These are phyloP conservation scores for Kurtzmaniella natalensis DNA, from an alignment of 1,139 yeast genomes.

Conservation along the genomic window DNA sequence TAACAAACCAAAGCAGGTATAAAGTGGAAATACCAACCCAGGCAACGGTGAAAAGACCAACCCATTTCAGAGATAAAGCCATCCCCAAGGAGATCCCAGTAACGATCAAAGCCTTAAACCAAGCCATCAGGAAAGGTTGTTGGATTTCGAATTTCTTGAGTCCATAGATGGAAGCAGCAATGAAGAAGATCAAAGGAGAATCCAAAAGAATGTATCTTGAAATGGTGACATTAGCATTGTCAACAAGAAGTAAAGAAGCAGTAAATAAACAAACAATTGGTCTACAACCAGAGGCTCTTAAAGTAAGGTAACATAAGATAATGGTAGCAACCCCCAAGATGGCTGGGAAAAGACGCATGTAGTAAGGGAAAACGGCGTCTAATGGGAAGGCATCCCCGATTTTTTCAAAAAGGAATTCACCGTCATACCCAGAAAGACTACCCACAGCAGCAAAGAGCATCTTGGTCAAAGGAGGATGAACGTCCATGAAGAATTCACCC, in stretches of 20 bases:
- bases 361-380: slow-evolving; percentile 56
- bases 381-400: slow-evolving; percentile 66
- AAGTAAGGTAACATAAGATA: slow-evolving; percentile 69
- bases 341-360: slow-evolving; percentile 87
- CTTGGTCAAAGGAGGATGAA: slow-evolving; percentile 91
- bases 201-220: slow-evolving; percentile 88
- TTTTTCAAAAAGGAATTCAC: slow-evolving; percentile 65
- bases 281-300: slow-evolving; percentile 83
- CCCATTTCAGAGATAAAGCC: slow-evolving; percentile 92
- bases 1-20: slow-evolving; percentile 77
- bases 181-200: slow-evolving; percentile 85
- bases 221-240: slow-evolving; percentile 83
- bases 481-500: slow-evolving; percentile 82
- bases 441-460: slow-evolving; percentile 81
- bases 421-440: slow-evolving; percentile 68
- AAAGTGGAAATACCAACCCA: slow-evolving; percentile 83
- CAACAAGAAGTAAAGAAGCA: slow-evolving; percentile 65
- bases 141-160: slow-evolving; percentile 79
- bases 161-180: slow-evolving; percentile 79
- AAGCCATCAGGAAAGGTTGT: slow-evolving; percentile 60
- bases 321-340: slow-evolving; percentile 77
- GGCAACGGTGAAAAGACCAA: slow-evolving; percentile 87
- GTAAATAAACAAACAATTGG: slow-evolving; percentile 70
- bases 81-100: slow-evolving; percentile 85
- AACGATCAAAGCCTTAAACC: slow-evolving; percentile 69